Conservation (phyloP, 306 rosid genomes). For the Sicyos baderoa region DNA sequence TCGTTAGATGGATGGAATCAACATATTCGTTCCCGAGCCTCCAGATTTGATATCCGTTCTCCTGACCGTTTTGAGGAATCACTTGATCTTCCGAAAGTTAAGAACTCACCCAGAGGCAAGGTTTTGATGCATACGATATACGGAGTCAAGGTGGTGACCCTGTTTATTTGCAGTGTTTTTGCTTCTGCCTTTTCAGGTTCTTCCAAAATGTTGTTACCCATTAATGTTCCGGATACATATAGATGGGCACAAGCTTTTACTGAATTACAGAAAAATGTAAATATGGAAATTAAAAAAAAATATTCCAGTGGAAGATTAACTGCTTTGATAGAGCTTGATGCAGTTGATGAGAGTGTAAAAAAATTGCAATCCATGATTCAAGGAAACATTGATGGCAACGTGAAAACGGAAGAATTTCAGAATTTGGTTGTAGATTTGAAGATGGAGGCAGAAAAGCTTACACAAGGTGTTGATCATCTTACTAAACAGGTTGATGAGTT, state of each 20-base stretch:
- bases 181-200: conserved; percentile 57
- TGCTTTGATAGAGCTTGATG: conserved; percentile 49
- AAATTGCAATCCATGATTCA: conserved; percentile 47
- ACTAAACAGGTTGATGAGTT: conserved; percentile 60
- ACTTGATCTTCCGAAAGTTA: conserved; percentile 69
- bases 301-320: conserved; percentile 36
- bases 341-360: conserved; percentile 45
- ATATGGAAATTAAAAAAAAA: conserved; percentile 41
- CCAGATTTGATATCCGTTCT: conserved; percentile 45
- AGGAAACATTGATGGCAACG: conserved; percentile 26
- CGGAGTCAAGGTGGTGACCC: conserved; percentile 65
- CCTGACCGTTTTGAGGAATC: conserved; percentile 46
- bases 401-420: conserved; percentile 24
- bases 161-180: conserved; percentile 58
- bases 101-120: conserved; percentile 76
- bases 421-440: conserved; percentile 38
- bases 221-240: conserved; percentile 36
- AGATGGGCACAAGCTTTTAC: conserved; percentile 62
- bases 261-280: conserved; percentile 47
- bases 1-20: conserved; percentile 62
- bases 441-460: conserved; percentile 35
- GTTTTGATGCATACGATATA: conserved; percentile 73
- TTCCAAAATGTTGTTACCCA: conserved; percentile 34
- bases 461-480: conserved; percentile 61
- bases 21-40: conserved; percentile 37